Evolutionary conservation across 768 basidiomycete genomes (phyloP).

Genomic region (Cystobasidium tubakii): DNA sequence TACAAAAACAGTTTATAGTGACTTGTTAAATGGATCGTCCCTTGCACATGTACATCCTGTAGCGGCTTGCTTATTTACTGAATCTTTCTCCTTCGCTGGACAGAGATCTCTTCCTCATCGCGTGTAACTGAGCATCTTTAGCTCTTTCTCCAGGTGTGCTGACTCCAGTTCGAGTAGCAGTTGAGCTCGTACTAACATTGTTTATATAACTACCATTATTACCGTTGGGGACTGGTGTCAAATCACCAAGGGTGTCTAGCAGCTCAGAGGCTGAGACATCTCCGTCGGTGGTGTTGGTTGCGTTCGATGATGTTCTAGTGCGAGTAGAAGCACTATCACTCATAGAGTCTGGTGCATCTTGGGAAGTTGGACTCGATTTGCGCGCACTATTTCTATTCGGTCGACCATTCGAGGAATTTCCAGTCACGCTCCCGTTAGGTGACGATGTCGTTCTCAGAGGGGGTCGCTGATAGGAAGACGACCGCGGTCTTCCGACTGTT

Average conservation of each 20-base stretch:
- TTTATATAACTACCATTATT: not conserved
- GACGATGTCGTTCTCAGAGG: not conserved
- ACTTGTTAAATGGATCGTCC: too few relatives aligned
- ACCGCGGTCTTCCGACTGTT: not conserved
- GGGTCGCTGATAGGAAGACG: not conserved
- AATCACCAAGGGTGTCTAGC: not conserved
- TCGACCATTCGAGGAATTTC: not conserved
- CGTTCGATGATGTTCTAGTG: not conserved
- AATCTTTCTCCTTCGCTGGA: slow-evolving; percentile 13
- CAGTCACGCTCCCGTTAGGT: not conserved
- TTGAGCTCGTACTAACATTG: not conserved
- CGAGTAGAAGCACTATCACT: not conserved
- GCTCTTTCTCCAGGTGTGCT: not conserved
- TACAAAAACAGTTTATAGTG: too few relatives aligned
- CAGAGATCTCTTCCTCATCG: slow-evolving; percentile 9
- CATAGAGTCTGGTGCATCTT: not conserved
- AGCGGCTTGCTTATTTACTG: too few relatives aligned
- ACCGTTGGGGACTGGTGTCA: not conserved
- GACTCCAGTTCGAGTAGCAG: not conserved
- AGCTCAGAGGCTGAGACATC: slow-evolving; percentile 11
- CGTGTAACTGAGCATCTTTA: not conserved
- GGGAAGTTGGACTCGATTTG: not conserved
- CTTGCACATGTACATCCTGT: too few relatives aligned
- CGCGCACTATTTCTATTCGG: not conserved
- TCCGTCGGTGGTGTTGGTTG: not conserved